Conservation (phyloP, 805 yeast genomes). For the Wickerhamiella domercqiae region DNA sequence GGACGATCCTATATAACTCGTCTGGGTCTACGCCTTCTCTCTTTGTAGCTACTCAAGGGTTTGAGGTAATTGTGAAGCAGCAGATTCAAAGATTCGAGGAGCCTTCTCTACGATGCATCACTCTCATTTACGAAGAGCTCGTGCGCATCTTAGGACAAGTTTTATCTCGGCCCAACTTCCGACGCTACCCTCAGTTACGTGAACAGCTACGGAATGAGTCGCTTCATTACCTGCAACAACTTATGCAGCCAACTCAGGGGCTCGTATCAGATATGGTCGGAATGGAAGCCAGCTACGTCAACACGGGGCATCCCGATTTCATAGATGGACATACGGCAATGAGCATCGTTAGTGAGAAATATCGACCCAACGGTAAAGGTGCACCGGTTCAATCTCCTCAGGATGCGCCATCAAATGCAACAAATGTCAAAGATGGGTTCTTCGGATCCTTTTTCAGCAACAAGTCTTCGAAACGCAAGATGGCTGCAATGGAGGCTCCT, state of each 20-base stretch:
- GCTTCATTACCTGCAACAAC: constrained; percentile 63
- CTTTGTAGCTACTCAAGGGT: constrained; percentile 94
- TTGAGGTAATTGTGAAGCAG: constrained; percentile 87
- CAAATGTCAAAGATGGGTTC: constrained; percentile 40
- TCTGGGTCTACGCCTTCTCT: constrained; percentile 93
- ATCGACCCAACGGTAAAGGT: constrained; percentile 76
- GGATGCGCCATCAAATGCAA: constrained; percentile 2
- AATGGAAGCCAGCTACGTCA: constrained; percentile 85
- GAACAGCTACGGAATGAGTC: constrained; percentile 72
- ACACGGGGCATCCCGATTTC: constrained; percentile 95
- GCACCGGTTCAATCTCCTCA: constrained; percentile 20
- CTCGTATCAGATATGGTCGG: constrained; percentile 71
- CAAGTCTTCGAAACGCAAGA: constrained; percentile 71
- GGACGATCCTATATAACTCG: constrained; percentile 93
- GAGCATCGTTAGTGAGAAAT: constrained; percentile 77
- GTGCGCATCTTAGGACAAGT: constrained; percentile 81
- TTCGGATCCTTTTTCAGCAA: constrained; percentile 91
- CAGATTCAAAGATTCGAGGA: constrained; percentile 90
- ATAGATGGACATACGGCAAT: constrained; percentile 90
- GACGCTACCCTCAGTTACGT: constrained; percentile 82
- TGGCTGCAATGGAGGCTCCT: constrained; percentile 94
- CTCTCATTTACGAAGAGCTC: constrained; percentile 83
- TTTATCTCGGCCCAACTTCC: constrained; percentile 61
- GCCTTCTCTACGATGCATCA: constrained; percentile 77
- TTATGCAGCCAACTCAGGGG: constrained; percentile 68